Conservation (phyloP, 2,329 filamentous ascomycete species). For the Alternaria gaisen region DNA sequence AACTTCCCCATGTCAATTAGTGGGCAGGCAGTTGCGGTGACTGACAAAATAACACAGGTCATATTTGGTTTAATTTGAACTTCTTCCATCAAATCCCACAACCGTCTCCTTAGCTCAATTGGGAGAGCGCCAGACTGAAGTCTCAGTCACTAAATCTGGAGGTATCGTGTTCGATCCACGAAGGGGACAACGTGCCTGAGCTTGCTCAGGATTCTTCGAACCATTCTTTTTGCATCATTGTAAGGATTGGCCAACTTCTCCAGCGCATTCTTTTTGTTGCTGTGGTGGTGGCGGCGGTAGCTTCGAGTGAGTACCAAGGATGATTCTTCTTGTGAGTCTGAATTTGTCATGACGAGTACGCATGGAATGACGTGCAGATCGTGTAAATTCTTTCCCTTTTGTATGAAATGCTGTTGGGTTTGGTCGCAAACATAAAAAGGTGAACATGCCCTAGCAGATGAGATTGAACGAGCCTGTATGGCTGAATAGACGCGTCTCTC, state of each 20-base stretch:
- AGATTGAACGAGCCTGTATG: not conserved
- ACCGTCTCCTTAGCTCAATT: constrained; percentile 32
- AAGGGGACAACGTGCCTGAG: constrained; percentile 28
- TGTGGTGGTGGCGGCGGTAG: not conserved
- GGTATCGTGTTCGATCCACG: constrained; percentile 31
- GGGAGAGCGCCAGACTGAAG: constrained; percentile 33
- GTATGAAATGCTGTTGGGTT: not conserved
- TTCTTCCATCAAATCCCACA: constrained; percentile 12
- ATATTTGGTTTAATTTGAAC: accelerated
- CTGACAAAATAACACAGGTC: too few species aligned
- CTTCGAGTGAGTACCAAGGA: not conserved
- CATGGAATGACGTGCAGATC: not conserved
- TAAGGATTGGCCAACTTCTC: accelerated
- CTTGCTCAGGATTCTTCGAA: constrained; percentile 25
- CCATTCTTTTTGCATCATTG: constrained; percentile 9
- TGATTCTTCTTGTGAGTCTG: not conserved
- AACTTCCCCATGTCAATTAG: too few species aligned
- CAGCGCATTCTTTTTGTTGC: not conserved
- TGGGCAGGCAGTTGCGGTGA: too few species aligned
- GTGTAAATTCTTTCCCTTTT: not conserved
- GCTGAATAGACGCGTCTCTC: not conserved
- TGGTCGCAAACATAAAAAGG: not conserved
- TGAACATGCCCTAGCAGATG: not conserved
- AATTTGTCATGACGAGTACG: not conserved
- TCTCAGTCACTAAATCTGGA: constrained; percentile 29